phyloP scores from a whole-genome alignment of 2,329 filamentous ascomycete genomes.

The Zopfia rhizophila region DNA sequence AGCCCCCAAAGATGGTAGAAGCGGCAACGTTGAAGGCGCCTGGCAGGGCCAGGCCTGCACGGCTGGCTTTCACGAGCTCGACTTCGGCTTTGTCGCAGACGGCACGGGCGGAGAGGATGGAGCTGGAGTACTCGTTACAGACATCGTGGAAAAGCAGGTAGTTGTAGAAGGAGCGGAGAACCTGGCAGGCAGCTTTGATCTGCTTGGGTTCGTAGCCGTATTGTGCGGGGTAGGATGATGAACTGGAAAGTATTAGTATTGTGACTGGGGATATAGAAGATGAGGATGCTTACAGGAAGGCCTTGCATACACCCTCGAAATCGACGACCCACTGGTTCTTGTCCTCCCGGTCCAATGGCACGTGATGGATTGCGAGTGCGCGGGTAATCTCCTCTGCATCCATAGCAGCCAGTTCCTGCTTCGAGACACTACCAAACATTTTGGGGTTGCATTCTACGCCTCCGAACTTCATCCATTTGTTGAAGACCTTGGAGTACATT shows the following conservation, averaged over 20 bases:
- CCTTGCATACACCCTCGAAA: conserved; percentile 79
- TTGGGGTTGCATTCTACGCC: conserved; percentile 74
- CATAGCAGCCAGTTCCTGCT: conserved; percentile 69
- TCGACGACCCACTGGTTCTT: conserved; percentile 78
- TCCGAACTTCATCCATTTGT: conserved; percentile 83
- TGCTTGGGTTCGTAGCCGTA: conserved; percentile 63
- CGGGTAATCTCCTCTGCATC: conserved; percentile 72
- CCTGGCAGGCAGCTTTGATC: conserved; percentile 69
- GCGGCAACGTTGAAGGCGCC: conserved; percentile 85
- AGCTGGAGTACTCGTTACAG: conserved; percentile 79
- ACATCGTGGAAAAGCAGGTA: conserved; percentile 88
- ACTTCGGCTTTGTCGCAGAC: conserved; percentile 73
- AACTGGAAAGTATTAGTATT: conserved; percentile 55
- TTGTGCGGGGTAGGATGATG: conserved; percentile 65
- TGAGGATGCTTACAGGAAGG: conserved; percentile 73
- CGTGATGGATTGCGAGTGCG: conserved; percentile 71
- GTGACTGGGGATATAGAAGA: conserved; percentile 7
- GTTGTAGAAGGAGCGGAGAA: conserved; percentile 87
- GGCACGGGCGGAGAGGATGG: conserved; percentile 72
- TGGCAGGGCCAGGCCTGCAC: conserved; percentile 68
- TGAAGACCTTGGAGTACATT: conserved; percentile 72
- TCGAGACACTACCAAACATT: conserved; percentile 71
- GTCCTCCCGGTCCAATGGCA: conserved; percentile 61
- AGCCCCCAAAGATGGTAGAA: conserved; percentile 72
- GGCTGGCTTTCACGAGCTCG: conserved; percentile 72